Percentiles rank a stretch among this genome's conserved stretches.
Evolutionary conservation across 768 basidiomycete genomes (phyloP).

Genomic region (Strobilomyces confusus): DNA sequence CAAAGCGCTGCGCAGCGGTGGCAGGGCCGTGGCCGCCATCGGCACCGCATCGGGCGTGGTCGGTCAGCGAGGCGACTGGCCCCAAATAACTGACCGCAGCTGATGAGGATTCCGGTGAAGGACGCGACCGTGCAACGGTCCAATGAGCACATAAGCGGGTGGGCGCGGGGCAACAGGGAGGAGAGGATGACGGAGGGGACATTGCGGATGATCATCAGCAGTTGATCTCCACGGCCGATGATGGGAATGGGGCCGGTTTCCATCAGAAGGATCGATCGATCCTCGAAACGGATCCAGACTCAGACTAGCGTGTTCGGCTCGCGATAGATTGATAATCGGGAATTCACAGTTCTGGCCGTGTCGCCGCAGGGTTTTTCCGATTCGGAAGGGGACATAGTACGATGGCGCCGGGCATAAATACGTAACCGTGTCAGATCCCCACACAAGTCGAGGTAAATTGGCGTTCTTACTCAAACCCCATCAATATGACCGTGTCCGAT

Average conservation of each 20-base stretch:
- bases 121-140: constrained; percentile 10
- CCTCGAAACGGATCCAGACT: constrained; percentile 17
- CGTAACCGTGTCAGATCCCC: constrained; percentile 31
- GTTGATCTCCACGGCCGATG: constrained; percentile 7
- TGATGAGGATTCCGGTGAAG: constrained; percentile 6
- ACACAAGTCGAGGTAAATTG: constrained; percentile 28
- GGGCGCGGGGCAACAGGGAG: not conserved
- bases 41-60: not conserved
- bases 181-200: not conserved
- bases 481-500: constrained; percentile 19
- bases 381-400: not conserved
- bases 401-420: constrained; percentile 17
- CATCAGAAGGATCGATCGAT: constrained; percentile 32
- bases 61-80: not conserved
- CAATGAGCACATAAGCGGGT: not conserved
- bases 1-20: not conserved
- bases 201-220: not conserved
- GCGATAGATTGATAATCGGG: not conserved
- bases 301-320: constrained; percentile 13
- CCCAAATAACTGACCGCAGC: not conserved
- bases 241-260: constrained; percentile 18
- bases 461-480: constrained; percentile 27
- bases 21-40: constrained; percentile 6
- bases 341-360: constrained; percentile 2
- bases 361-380: constrained; percentile 5